Evolutionary conservation across 2,329 filamentous ascomycete species (phyloP), one percentile per base, ranked within the genome.

Genomic region (Fusarium continuum): DNA sequence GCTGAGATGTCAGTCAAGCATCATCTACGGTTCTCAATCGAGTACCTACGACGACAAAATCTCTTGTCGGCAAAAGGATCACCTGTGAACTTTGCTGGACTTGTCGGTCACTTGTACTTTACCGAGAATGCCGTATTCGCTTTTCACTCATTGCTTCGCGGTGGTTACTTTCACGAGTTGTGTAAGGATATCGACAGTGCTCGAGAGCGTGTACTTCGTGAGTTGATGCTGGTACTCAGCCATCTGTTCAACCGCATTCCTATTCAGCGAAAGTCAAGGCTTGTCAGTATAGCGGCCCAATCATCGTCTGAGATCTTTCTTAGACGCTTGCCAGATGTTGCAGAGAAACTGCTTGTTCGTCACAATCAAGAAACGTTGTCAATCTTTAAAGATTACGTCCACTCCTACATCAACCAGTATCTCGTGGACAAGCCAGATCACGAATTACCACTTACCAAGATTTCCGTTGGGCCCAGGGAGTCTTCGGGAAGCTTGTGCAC

Each of bases 21-120:
- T 71, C 90, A 93, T 70, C 75, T 94, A 7, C 85, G 91, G 4
- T 94, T 94, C 73, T 93, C 90, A 0, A 90, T 94, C 38, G 91
- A 94, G 64, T 94, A 92, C 67, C 80, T 94, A 1, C 83, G 90
- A 17, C 81, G 88, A 29, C 88, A 92, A 65, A 79, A 85, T 36
- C 82, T 94, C 0, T 78, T 94, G 8, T 86, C 85, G 4, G 73
- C 78, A 0, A 72, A 76, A 2, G 91, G 91, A 39, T 78, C 74
- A 2, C 90, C 91, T 0, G 76, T 93, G 11, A 91, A 93, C 71
- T 92, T 93, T 70, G 85, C 91, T 1, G 86, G 87, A 0, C 80
- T 87, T 4, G 83, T 93, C 1, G 85, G 86, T 0, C 90, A 93
- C 74, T 77, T 94, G 2, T 93, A 93, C 76, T 92, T 88, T 68